Percentiles rank a stretch among this genome's conserved stretches.
Evolutionary conservation across 2,329 filamentous ascomycete genomes (phyloP).

Genomic region (Nectriaceae sp.): DNA sequence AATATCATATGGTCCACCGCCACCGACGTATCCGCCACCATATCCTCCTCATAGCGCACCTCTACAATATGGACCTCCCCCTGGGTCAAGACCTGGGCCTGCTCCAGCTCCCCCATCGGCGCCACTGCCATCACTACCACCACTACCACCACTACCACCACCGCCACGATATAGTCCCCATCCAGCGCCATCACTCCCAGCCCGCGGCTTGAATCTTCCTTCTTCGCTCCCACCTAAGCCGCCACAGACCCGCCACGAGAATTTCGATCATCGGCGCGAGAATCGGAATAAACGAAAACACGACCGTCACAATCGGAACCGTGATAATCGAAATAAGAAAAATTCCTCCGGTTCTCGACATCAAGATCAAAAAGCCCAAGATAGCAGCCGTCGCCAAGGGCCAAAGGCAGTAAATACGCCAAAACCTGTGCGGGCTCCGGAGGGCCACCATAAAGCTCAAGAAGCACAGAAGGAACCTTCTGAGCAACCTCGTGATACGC

Average conservation of each 20-base stretch:
- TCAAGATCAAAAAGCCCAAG: constrained; percentile 28
- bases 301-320: constrained; percentile 34
- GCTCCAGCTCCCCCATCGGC: constrained; percentile 14
- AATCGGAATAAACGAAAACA: constrained; percentile 33
- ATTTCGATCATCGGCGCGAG: constrained; percentile 30
- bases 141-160: neutral
- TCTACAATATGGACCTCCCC: constrained; percentile 18
- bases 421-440: constrained; percentile 17
- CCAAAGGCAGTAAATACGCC: constrained; percentile 7
- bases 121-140: constrained; percentile 16
- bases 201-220: constrained; percentile 2
- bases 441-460: neutral
- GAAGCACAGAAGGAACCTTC: neutral
- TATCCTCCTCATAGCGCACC: constrained; percentile 17
- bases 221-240: constrained; percentile 37
- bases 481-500: neutral
- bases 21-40: constrained; percentile 15
- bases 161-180: constrained; percentile 16
- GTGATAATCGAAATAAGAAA: constrained; percentile 32
- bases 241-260: constrained; percentile 28
- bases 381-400: constrained; percentile 13
- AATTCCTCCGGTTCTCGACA: constrained; percentile 18
- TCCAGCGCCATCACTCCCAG: constrained; percentile 13
- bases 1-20: constrained; percentile 20
- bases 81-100: constrained; percentile 16